Conservation (phyloP, 2,329 filamentous ascomycete genomes). For the Cladobotryum mycophilum region DNA sequence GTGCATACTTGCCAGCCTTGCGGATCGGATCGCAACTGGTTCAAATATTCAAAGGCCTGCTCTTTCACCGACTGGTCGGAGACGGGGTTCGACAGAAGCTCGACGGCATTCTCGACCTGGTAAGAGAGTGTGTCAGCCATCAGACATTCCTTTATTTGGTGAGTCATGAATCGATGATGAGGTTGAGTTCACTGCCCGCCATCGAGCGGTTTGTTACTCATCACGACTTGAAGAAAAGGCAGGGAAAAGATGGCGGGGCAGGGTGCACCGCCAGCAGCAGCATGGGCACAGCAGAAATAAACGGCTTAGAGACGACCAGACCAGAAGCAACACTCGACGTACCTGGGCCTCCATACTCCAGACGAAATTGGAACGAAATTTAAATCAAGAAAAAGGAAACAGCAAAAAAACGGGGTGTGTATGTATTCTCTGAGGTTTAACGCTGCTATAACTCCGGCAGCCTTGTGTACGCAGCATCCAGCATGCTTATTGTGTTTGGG, state of each 20-base stretch:
- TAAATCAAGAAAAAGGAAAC: slow-evolving; percentile 9
- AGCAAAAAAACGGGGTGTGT: slow-evolving; percentile 9
- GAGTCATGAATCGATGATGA: neutral
- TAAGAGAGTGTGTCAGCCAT: slow-evolving; percentile 1
- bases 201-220: neutral
- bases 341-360: slow-evolving; percentile 45
- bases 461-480: slow-evolving; percentile 35
- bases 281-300: neutral
- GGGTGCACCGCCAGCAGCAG: too few species aligned
- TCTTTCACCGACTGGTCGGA: slow-evolving; percentile 68
- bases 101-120: slow-evolving; percentile 89
- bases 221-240: slow-evolving; percentile 1
- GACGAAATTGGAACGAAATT: slow-evolving; percentile 5
- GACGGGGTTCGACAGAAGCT: slow-evolving; percentile 81
- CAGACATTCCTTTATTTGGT: neutral
- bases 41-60: slow-evolving; percentile 76
- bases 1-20: slow-evolving; percentile 89
- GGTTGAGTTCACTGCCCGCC: neutral
- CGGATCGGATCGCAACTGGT: slow-evolving; percentile 72
- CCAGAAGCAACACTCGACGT: slow-evolving; percentile 17
- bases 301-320: neutral
- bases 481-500: slow-evolving; percentile 32
- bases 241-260: slow-evolving; percentile 11
- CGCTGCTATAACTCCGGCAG: slow-evolving; percentile 41
- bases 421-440: slow-evolving; percentile 16